Evolutionary conservation across 192 early-diverging fungal species (phyloP).

Genomic region (Lunasporangiospora selenospora): DNA sequence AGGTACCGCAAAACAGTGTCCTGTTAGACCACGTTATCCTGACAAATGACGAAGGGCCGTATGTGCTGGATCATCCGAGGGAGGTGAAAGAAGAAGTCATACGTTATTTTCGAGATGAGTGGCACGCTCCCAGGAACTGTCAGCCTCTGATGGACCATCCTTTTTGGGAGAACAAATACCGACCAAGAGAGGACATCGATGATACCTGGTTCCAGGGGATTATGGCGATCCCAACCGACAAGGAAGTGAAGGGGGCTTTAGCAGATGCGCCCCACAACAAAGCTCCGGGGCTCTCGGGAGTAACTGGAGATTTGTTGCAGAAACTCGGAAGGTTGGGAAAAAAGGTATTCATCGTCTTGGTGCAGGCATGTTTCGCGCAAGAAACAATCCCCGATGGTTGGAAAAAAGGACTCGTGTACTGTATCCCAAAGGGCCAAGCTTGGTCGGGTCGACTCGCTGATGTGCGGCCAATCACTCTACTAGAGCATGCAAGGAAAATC

Average conservation of each 20-base stretch:
- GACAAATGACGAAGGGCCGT: not conserved
- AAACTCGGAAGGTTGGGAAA: not conserved
- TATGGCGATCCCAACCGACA: not conserved
- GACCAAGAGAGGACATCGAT: not conserved
- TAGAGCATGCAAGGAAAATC: conserved; percentile 21
- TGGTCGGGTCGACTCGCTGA: conserved; percentile 16
- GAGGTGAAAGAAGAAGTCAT: not conserved
- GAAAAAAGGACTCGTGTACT: conserved; percentile 9
- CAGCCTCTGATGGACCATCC: not conserved
- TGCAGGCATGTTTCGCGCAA: conserved; percentile 14
- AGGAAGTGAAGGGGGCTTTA: not conserved
- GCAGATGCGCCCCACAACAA: not conserved
- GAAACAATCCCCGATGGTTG: not conserved
- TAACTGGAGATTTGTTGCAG: conserved; percentile 5
- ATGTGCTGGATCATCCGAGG: not conserved
- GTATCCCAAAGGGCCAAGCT: conserved; percentile 7
- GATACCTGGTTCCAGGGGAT: not conserved
- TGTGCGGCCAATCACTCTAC: conserved; percentile 9
- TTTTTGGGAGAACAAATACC: not conserved
- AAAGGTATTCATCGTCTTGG: not conserved
- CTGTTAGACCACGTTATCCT: not conserved
- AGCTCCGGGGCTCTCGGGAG: not conserved
- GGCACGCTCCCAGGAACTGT: not conserved
- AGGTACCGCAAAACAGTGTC: not conserved
- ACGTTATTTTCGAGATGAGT: not conserved